These are phyloP conservation scores for Begonia masoniana DNA, from an alignment of 306 rosid species.

Conservation along the genomic window DNA sequence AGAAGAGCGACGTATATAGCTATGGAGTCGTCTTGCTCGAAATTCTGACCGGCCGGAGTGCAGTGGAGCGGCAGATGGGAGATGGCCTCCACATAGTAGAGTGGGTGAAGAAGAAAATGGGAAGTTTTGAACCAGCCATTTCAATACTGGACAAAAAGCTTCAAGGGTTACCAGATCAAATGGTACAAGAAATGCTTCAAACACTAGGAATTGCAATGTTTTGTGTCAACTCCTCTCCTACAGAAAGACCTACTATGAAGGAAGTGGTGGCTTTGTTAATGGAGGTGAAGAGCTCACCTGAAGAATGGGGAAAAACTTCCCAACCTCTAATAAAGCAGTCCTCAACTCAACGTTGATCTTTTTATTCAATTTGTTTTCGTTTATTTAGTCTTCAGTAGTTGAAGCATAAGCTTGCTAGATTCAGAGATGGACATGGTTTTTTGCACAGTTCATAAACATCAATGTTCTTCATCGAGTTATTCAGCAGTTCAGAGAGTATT, in stretches of 20 bases:
- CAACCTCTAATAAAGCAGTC: conserved; percentile 91
- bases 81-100: conserved; percentile 93
- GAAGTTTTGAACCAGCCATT: conserved; percentile 84
- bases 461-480: conserved; percentile 7
- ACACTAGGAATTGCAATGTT: conserved; percentile 98
- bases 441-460: conserved; percentile 56
- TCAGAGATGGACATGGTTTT: conserved; percentile 8
- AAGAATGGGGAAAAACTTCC: conserved; percentile 87
- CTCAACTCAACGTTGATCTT: conserved; percentile 40
- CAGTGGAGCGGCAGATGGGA: conserved; percentile 60
- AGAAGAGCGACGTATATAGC: conserved; percentile 95
- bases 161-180: conserved; percentile 85
- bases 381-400: conserved; percentile 9
- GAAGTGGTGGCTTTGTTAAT: conserved; percentile 81
- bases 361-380: not conserved
- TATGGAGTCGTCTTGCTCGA: conserved; percentile 91
- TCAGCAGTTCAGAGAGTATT: not conserved
- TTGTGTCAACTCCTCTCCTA: conserved; percentile 82
- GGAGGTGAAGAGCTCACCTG: conserved; percentile 88
- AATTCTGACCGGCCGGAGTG: conserved; percentile 81
- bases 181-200: conserved; percentile 99
- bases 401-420: conserved; percentile 5
- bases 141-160: conserved; percentile 79
- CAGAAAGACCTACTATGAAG: conserved; percentile 90
- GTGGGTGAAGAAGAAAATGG: conserved; percentile 99